A percentile compares a stretch with the other conserved stretches of the same genome.
These are phyloP conservation scores for Arxiozyma slooffiae DNA, from an alignment of 1,139 yeast genomes.

Conservation along the genomic window DNA sequence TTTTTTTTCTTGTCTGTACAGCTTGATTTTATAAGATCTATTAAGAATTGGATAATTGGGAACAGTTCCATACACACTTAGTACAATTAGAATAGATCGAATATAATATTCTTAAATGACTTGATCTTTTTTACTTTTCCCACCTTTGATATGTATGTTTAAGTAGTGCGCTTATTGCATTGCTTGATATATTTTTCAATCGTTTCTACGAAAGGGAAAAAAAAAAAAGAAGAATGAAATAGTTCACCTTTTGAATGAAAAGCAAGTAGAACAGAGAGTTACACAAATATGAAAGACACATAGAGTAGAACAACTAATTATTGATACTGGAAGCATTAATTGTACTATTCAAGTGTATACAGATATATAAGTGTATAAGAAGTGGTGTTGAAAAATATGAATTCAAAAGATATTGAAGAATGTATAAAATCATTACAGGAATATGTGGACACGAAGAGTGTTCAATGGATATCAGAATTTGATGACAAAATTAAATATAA, in stretches of 20 bases:
- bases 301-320: too few relatives aligned
- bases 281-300: too few relatives aligned
- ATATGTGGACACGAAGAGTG: conserved; percentile 13
- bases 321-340: neutral
- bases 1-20: neutral
- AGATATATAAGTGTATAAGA: neutral
- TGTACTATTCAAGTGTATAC: neutral
- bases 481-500: conserved; percentile 13
- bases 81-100: neutral
- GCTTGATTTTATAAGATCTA: neutral
- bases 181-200: neutral
- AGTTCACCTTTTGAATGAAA: neutral
- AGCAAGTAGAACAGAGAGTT: neutral
- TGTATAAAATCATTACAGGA: conserved; percentile 16
- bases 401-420: conserved; percentile 20
- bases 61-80: neutral
- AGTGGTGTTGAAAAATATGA: neutral
- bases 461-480: conserved; percentile 12
- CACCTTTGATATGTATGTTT: too few relatives aligned
- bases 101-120: too few relatives aligned
- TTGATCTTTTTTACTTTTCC: neutral
- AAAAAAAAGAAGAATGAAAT: too few relatives aligned
- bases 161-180: neutral
- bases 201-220: neutral
- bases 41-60: too few relatives aligned